Base-by-base conservation (phyloP, 2,329 filamentous ascomycete species). In the Aspergillus aculeatus region DNA sequence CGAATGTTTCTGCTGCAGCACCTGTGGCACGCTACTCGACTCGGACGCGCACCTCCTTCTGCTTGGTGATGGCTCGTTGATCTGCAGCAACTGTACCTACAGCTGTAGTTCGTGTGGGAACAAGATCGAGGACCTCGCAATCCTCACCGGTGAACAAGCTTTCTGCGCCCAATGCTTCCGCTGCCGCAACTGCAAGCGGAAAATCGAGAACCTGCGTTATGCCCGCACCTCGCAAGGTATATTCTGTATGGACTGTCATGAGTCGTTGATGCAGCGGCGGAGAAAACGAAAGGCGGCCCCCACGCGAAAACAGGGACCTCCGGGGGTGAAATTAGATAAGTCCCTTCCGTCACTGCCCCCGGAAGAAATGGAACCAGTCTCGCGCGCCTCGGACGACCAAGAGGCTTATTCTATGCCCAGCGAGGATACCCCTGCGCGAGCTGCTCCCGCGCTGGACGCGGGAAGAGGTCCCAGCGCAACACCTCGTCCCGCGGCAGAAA, bases 11-110 rank as follows among this genome's bases (percentile, higher is more conserved):
- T 90, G 93, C 74, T 98, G 94, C 84, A 95, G 96, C 77, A 96
- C 91, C 58, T 99, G 94, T 82, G 87, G 88, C 72, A 97, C 93
- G 62, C 87, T 97, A 59, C 92, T 99, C 79, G 95, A 99, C 80
- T 98, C 95, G 63, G 94, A 99, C 74, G 95, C 95, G 69, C 98
- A 98, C 78, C 88, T 99, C 53, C 88, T 99, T 54, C 89, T 99
- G 26, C 90, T 99, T 64, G 95, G 95, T 75, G 95, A 99, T 80
- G 95, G 95, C 66, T 98, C 94, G 19, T 86, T 99, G 66, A 98
- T 99, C 69, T 99, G 95, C 84, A 98, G 96, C 81, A 96, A 97
- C 78, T 99, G 95, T 81, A 98, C 95, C 56, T 99, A 99, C 77
- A 97, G 93, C 83, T 99, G 95, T 82, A 96, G 88, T 77, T 93